These are phyloP conservation scores for Crithidia bombi DNA, from an alignment of 208 protist species.

Conservation along the genomic window DNA sequence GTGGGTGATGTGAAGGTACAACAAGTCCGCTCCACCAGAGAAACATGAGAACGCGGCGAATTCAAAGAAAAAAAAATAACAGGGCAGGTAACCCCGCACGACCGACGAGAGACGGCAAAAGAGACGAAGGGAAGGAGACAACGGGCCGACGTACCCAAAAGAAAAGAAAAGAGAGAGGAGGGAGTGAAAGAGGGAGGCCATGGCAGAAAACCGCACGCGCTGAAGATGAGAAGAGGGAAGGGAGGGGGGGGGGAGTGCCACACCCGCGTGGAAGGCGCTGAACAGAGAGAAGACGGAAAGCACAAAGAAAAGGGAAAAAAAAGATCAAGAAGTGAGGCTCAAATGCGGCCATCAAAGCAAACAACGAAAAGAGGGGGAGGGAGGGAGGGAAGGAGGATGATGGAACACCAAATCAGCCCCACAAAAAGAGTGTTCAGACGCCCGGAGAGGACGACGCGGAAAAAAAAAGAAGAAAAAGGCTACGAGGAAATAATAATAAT, in stretches of 20 bases:
- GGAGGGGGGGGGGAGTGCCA: not conserved
- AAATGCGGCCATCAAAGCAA: not conserved
- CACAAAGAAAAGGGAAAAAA: conserved; percentile 9
- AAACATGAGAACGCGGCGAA: not conserved
- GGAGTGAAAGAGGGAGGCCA: conserved; percentile 3
- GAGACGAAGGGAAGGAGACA: not conserved
- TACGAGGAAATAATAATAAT: not conserved
- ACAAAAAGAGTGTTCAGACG: too few relatives aligned
- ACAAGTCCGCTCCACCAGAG: not conserved
- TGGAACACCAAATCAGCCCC: too few relatives aligned
- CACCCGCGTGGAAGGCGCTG: not conserved
- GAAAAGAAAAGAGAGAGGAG: conserved; percentile 1
- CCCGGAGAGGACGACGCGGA: not conserved
- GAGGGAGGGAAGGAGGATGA: too few relatives aligned
- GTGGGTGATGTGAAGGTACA: not conserved
- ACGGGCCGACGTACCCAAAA: not conserved
- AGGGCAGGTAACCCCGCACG: too few relatives aligned
- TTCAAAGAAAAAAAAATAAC: not conserved
- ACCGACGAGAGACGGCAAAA: not conserved
- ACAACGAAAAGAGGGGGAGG: too few relatives aligned
- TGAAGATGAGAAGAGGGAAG: conserved; percentile 6
- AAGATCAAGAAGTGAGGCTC: not conserved
- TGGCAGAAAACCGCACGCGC: not conserved
- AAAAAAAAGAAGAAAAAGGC: conserved; percentile 5
- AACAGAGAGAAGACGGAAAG: not conserved